A percentile compares a stretch with the other conserved stretches of the same genome.
These are phyloP conservation scores for Plantago ovata DNA, from an alignment of 257 asterid species.

Conservation along the genomic window DNA sequence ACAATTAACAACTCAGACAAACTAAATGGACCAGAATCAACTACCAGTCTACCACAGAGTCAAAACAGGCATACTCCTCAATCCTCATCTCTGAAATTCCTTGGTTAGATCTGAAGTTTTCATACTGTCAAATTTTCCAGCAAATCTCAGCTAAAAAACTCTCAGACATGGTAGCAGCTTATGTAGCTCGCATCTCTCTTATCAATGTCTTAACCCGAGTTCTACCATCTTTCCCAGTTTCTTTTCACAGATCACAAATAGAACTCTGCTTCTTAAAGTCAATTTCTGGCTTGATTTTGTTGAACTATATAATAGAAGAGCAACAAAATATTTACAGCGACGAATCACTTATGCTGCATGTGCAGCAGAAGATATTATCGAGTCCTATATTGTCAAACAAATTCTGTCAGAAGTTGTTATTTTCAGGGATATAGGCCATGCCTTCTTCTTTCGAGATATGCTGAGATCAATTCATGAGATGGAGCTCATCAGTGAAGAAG, in stretches of 20 bases:
- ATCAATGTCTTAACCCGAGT: slow-evolving; percentile 3
- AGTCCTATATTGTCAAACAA: not conserved
- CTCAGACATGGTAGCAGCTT: not conserved
- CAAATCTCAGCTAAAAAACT: not conserved
- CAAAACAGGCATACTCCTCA: too few relatives aligned
- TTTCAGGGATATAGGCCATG: not conserved
- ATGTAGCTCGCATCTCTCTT: not conserved
- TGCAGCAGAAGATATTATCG: not conserved
- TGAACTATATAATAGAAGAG: not conserved
- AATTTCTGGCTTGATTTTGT: not conserved
- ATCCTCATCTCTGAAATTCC: too few relatives aligned
- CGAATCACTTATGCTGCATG: not conserved
- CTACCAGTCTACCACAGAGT: too few relatives aligned
- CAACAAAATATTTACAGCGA: not conserved
- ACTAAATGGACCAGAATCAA: too few relatives aligned
- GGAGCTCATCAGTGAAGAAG: not conserved
- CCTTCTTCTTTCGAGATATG: not conserved
- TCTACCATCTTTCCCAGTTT: not conserved
- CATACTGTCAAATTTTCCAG: not conserved
- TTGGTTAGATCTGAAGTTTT: not conserved
- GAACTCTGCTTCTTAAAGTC: not conserved
- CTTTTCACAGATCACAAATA: not conserved
- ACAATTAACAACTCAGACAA: too few relatives aligned
- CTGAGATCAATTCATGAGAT: not conserved
- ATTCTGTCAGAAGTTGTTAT: not conserved